phyloP scores from a whole-genome alignment of 2,329 filamentous ascomycete species.

The Paracoccidioides lutzii region DNA sequence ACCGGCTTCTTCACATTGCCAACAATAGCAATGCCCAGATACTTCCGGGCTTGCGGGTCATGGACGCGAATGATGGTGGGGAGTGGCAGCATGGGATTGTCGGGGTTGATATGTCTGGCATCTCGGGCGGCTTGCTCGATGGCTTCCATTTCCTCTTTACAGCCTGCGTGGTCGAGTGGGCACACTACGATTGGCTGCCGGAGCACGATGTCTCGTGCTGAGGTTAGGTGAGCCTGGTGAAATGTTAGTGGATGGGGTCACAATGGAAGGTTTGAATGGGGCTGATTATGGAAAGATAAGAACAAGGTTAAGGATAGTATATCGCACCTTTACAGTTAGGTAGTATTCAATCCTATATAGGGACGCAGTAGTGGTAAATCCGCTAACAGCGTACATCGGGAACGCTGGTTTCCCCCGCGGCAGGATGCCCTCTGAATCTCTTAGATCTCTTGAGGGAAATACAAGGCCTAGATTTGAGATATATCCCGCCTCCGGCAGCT shows the following conservation, averaged over 20 bases:
- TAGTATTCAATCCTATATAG: constrained; percentile 99
- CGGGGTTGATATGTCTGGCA: constrained; percentile 72
- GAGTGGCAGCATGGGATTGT: constrained; percentile 86
- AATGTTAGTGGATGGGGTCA: not conserved
- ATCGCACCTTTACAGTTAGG: constrained; percentile 71
- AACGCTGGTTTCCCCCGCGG: constrained; percentile 75
- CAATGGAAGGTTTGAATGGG: constrained; percentile 4
- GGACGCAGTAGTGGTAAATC: constrained; percentile 86
- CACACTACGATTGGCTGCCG: constrained; percentile 93
- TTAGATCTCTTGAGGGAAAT: constrained; percentile 77
- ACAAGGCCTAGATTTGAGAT: constrained; percentile 84
- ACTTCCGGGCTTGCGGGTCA: constrained; percentile 51
- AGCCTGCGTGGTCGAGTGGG: constrained; percentile 84
- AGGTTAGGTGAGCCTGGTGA: constrained; percentile 67
- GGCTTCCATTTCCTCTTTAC: constrained; percentile 97
- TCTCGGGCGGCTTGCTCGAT: constrained; percentile 94
- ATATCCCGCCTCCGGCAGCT: constrained; percentile 81
- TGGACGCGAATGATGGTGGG: constrained; percentile 66
- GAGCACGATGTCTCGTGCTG: constrained; percentile 74
- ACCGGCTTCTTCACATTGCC: constrained; percentile 49
- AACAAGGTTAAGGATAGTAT: not conserved
- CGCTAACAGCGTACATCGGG: constrained; percentile 73
- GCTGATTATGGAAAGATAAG: too few species aligned
- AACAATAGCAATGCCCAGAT: constrained; percentile 50
- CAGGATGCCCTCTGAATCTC: constrained; percentile 77